Base-by-base conservation (phyloP, 306 rosid genomes). In the Vigna reflexopilosa region DNA sequence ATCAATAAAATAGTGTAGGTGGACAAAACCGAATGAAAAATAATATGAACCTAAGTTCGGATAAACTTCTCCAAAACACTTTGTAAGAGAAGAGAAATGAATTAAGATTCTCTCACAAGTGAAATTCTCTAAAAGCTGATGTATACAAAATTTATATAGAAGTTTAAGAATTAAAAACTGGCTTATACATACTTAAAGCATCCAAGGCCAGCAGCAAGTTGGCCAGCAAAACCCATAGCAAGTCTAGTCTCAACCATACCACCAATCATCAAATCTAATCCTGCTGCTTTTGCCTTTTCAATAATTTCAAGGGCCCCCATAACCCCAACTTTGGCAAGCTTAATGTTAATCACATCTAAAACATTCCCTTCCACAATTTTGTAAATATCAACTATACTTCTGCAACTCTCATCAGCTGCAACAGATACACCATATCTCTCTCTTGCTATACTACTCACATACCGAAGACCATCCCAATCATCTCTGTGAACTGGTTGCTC, bases 351-450 rank as follows among this genome's bases (percentile, higher is more conserved):
- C 32, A 95, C 98, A 86, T 91, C 89, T 15, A 85, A 90, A 22
- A 89, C 87, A 84, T 89, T 79, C 70, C 89, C 93, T 69, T 89
- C 84, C 5, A 77, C 90, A 81, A 95, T 95, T 81, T 81, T 89
- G 85, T 82, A 86, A 73, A 88, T 92, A 79, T 95, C 98, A 51
- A 7, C 77, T 73, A 89, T 24, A 81, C 90, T 77, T 73, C 93
- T 87, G 78, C 98, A 89, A 77, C 99, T 93, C 91, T 95, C 99
- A 71, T 95, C 98, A 58, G 98, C 98, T 61, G 97, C 98, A 85
- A 91, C 93, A 59, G 91, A 91, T 57, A 95, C 86, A 36, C 97
- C 96, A 64, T 88, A 95, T 66, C 80, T 89, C 20, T 91, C 89
- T 84, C 90, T 83, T 1, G 98, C 91, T 34, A 89, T 58, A 1